A percentile compares a stretch with the other conserved stretches of the same genome.
phyloP scores from a whole-genome alignment of 345 rosid species.

The Heritiera littoralis region DNA sequence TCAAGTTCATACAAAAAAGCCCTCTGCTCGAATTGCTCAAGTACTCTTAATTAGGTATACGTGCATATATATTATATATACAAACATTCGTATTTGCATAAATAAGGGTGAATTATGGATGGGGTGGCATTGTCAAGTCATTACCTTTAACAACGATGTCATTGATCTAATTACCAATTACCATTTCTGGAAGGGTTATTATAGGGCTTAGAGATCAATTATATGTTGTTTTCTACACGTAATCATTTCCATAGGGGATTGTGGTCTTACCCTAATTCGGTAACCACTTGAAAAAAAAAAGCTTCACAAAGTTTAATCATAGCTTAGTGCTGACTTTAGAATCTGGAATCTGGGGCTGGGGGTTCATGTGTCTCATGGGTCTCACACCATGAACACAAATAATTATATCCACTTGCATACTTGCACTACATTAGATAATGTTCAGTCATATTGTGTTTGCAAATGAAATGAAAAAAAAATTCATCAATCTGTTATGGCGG shows the following conservation, averaged over 20 bases:
- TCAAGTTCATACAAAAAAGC: background rate
- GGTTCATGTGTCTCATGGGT: constrained; percentile 16
- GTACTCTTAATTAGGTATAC: background rate
- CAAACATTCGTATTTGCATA: constrained; percentile 19
- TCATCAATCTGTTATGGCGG: constrained; percentile 33
- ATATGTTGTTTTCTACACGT: constrained; percentile 24
- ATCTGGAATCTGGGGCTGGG: constrained; percentile 25
- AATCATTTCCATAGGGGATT: constrained; percentile 29
- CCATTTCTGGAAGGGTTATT: background rate
- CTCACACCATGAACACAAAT: constrained; percentile 14
- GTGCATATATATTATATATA: background rate
- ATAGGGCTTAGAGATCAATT: constrained; percentile 7
- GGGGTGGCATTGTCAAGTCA: background rate
- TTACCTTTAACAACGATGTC: constrained; percentile 13
- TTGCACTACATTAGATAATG: constrained; percentile 26
- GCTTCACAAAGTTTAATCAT: constrained; percentile 43
- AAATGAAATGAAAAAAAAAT: background rate
- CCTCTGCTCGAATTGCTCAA: background rate
- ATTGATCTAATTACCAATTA: background rate
- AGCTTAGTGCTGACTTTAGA: constrained; percentile 44
- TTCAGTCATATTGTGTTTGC: constrained; percentile 22
- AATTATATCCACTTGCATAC: constrained; percentile 29
- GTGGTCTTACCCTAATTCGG: constrained; percentile 38
- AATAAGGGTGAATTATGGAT: constrained; percentile 18
- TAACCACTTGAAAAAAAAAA: constrained; percentile 46